Base-by-base conservation (phyloP, 768 basidiomycete species). In the Mrakia blollopis region DNA sequence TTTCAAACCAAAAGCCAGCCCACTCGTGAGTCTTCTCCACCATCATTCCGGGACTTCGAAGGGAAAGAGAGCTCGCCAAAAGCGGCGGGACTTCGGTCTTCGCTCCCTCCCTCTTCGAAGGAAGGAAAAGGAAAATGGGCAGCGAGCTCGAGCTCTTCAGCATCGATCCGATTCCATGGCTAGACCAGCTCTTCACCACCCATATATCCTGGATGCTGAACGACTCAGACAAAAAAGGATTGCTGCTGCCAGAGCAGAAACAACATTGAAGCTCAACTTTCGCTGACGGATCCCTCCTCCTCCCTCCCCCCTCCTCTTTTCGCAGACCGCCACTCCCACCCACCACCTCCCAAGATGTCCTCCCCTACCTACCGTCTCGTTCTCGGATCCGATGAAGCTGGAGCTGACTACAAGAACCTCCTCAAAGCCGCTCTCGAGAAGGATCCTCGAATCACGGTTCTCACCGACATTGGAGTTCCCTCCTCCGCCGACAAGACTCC, bases 321-420 rank as follows among this genome's bases (percentile, higher is more conserved):
- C 13, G 8, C 65, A 11, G 35, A 3, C 47, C 21, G 6, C 11
- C 2, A 35, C 30, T 18, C 63, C 14, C n/a, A n/a, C 63, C 37
- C 39, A 8, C 35, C 6, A 10, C n/a, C 39, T 14, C 9, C 37
- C 37, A 32, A 75, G 37, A 50, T n/a, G 35, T 39, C 67, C 41
- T 2, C 74, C 25, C 74, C 74, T 14, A 23, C 74, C 18, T 75
- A 47, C 39, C 68, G 75, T 32, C 68, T 83, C 65, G 81, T 81
- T 30, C 65, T 83, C 60, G 83, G 82, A 0, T 79, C 78, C 71
- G 83, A 83, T 71, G 80, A 81, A 67, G 83, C 83, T 41, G 83
- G 83, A 13, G 72, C 75, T 61, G 80, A 81, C 18, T 82, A 81
- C 80, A 83, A 83, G 63, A 73, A 73, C n/a, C 70, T 79, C 18